These are phyloP conservation scores for Fusarium protoensiforme DNA, from an alignment of 2,329 filamentous ascomycete species.

Conservation along the genomic window DNA sequence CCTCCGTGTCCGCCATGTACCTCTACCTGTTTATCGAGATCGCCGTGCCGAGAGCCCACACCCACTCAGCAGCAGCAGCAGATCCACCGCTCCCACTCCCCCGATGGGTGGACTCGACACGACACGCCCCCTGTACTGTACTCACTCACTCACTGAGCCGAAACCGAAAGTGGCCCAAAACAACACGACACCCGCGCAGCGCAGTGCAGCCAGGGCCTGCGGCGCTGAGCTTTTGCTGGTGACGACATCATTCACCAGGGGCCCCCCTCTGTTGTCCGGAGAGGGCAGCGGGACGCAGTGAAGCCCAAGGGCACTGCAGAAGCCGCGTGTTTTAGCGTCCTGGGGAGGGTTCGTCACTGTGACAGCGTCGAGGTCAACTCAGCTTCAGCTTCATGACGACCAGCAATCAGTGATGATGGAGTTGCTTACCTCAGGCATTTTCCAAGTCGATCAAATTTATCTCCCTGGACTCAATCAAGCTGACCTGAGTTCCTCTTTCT, in stretches of 20 bases:
- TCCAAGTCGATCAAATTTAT: constrained; percentile 29
- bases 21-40: constrained; percentile 32
- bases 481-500: constrained; percentile 25
- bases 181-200: neutral
- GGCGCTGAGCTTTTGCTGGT: constrained; percentile 16
- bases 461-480: constrained; percentile 23
- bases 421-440: constrained; percentile 36
- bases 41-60: constrained; percentile 17
- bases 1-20: constrained; percentile 18
- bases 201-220: neutral
- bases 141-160: neutral
- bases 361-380: constrained; percentile 10
- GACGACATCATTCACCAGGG: constrained; percentile 28
- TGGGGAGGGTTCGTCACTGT: constrained; percentile 25
- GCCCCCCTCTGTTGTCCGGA: neutral
- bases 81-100: constrained; percentile 7
- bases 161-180: neutral
- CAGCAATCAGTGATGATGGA: constrained; percentile 26
- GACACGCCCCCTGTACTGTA: constrained; percentile 24
- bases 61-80: constrained; percentile 7
- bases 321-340: constrained; percentile 35
- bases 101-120: constrained; percentile 25
- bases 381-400: constrained; percentile 31
- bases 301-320: constrained; percentile 2
- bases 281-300: neutral